Conservation (phyloP, 148 eudicot species). For the Rhododendron simsii region DNA sequence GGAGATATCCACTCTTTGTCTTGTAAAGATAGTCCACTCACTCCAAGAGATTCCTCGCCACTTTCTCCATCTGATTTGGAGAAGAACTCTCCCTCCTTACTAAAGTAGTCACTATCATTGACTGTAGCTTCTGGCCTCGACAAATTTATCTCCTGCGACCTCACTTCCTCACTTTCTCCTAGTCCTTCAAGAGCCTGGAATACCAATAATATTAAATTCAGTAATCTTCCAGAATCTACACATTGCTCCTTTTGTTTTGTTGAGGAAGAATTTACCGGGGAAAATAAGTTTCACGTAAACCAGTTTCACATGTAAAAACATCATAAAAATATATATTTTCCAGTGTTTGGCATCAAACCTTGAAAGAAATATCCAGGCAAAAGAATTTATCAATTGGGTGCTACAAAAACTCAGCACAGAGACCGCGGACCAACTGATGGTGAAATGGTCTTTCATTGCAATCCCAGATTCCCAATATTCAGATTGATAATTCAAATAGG, state of each 20-base stretch:
- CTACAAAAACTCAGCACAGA: not conserved
- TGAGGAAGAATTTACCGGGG: not conserved
- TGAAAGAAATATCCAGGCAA: not conserved
- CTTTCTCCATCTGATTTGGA: constrained; percentile 39
- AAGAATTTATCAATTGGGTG: not conserved
- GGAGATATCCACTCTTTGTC: constrained; percentile 90
- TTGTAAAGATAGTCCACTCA: constrained; percentile 32
- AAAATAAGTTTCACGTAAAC: not conserved
- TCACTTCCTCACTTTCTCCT: constrained; percentile 65
- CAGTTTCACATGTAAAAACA: not conserved
- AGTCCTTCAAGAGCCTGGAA: constrained; percentile 88
- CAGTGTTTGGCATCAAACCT: not conserved
- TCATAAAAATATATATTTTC: not conserved
- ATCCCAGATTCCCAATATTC: not conserved
- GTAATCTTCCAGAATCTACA: not conserved
- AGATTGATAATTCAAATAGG: not conserved
- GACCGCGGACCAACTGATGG: not conserved
- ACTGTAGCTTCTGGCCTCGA: constrained; percentile 40
- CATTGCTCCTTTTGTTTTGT: not conserved
- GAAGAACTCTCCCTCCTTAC: constrained; percentile 33
- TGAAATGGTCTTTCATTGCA: not conserved
- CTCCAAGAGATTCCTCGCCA: constrained; percentile 31
- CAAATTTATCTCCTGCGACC: constrained; percentile 53
- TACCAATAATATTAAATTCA: constrained; percentile 9
- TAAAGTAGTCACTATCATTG: constrained; percentile 36